Base-by-base conservation (phyloP, 306 rosid species). In the Macrotyloma uniflorum region DNA sequence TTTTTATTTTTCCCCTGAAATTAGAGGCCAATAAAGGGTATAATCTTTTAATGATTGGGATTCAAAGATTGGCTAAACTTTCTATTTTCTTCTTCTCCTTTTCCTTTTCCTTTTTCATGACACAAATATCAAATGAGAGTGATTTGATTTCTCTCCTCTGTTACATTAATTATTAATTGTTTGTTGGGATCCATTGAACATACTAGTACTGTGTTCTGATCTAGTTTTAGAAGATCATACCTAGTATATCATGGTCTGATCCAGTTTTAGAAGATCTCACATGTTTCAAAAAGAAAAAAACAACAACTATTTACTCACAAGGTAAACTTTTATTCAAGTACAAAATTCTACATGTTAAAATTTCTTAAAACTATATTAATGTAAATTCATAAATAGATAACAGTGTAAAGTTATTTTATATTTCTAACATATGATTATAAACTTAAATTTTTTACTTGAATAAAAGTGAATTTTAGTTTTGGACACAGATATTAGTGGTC, bases 231-330 rank as follows among this genome's bases (percentile, higher is more conserved):
- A 51, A 76, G 43, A 70, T 32, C 11, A 32, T 26, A 53, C 61
- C 1, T 70, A 20, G 2, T 4, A 26, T 13, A 75, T 24, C 13
- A 61, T 30, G 42, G 8, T 70, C 30, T 76, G 43, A 50, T 36
- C 53, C 20, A 20, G 74, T 59, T 75, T 67, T 63, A 46, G 82
- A 62, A 76, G 30, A 70, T 22, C 20, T 32, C 62, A 5, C 67
- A 30, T 30, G 47, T 42, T 42, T 42, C 5, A 42, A 11, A 42
- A 42, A 38, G 28, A 9, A 10, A 42, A 42, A 3, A 11, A 42
- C 5, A 42, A 42, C 1, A 11, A 42, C 5, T 13, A 42, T 12
- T 3, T 3, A 42, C 47, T 42, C 4, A 11, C 14, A 12, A 12
- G 0, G 5, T 40, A 40, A 40, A 40, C 7, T 40, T 3, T 42